Base-by-base conservation (phyloP, 2,329 filamentous ascomycete genomes). In the Amylocarpus encephaloides region DNA sequence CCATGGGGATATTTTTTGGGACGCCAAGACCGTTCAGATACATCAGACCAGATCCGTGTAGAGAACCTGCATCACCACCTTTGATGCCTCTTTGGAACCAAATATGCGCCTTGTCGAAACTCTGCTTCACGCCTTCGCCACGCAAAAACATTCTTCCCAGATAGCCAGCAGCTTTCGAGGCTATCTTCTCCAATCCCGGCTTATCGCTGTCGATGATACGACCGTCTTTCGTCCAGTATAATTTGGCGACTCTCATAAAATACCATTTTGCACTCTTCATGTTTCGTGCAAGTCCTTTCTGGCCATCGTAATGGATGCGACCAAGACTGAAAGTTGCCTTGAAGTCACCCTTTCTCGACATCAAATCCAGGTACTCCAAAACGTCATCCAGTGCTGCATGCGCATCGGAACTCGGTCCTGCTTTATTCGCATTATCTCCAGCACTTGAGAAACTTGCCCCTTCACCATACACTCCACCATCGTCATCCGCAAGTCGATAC, bases 391-490 rank as follows among this genome's bases (percentile, higher is more conserved):
- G 80, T 13, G 88, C 87, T 1, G 90, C 89, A 62, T 95, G 86
- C 1, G 86, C 81, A 64, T 93, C 87, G 2, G 88, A 88, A 57
- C 86, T 84, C 1, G 83, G 78, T 49, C 82, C 82, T 16, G 83
- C 80, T 55, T 83, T 83, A 62, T 85, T 79, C 3, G 90, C 89
- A 64, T 95, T 91, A 50, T 80, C 77, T 4, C 93, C 93, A 0
- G 93, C 86, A 64, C 90, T 96, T 19, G 85, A 85, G 35, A 85
- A 88, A 65, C 92, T 97, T 11, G 93, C 93, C 3, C 93, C 94
- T 69, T 95, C 89, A 42, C 93, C 94, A 66, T 96, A 98, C 6
- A 95, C 86, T 39, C 93, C 93, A 6, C 93, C 94, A 29, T 85
- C 74, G 43, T 96, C 89, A 63, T 98, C 94, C 3, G 90, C 88